Conservation (phyloP, 495 filamentous ascomycete genomes). For the Viridothelium virens region DNA sequence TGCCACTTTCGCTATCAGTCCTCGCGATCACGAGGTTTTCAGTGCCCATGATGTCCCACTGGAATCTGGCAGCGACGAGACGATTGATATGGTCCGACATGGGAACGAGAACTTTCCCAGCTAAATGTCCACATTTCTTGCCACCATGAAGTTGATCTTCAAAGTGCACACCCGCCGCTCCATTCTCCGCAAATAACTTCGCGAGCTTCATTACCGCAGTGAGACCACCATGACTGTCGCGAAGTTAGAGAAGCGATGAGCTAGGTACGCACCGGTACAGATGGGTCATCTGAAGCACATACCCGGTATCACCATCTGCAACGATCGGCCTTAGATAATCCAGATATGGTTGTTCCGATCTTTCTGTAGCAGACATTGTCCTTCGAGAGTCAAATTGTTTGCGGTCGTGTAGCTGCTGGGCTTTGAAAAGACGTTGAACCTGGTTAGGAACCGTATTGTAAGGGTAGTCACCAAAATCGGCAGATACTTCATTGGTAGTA, state of each 20-base stretch:
- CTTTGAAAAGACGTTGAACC: constrained; percentile 90
- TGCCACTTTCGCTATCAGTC: constrained; percentile 90
- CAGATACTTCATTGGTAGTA: constrained; percentile 89
- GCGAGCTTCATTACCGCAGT: constrained; percentile 92
- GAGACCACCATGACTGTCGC: constrained; percentile 60
- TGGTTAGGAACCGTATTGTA: constrained; percentile 99
- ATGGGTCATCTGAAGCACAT: too few species aligned
- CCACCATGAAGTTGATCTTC: constrained; percentile 97
- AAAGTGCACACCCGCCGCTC: constrained; percentile 92
- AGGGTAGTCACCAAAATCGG: constrained; percentile 96
- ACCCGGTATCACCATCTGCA: constrained; percentile 95
- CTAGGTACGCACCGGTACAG: too few species aligned
- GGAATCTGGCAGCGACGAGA: constrained; percentile 82
- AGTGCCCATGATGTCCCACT: constrained; percentile 95
- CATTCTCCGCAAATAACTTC: constrained; percentile 97
- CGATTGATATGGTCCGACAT: constrained; percentile 94
- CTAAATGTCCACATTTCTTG: constrained; percentile 97
- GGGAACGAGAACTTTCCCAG: constrained; percentile 92
- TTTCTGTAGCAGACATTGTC: constrained; percentile 63
- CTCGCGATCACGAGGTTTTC: constrained; percentile 92
- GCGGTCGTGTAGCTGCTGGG: constrained; percentile 91
- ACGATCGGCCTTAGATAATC: constrained; percentile 93
- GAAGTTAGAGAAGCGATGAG: background rate
- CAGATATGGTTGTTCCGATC: constrained; percentile 66
- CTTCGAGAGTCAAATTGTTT: constrained; percentile 84